phyloP scores from a whole-genome alignment of 1,284 basidiomycete species.

The Fereydounia khargensis region DNA sequence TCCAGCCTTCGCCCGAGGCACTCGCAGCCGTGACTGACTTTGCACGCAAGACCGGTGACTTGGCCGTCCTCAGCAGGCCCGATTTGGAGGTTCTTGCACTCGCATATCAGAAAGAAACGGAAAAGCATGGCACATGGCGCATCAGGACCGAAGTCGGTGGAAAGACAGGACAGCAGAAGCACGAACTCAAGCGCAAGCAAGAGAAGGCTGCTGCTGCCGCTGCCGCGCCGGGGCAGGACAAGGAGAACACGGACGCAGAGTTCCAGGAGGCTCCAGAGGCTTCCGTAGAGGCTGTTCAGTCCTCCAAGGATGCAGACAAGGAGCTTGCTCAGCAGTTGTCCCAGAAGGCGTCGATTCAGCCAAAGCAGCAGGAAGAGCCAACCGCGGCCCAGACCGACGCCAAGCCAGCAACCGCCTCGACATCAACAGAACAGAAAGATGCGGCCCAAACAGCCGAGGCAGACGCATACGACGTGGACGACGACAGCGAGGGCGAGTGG shows the following conservation, averaged over 20 bases:
- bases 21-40: conserved; percentile 72
- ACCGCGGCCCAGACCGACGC: neutral
- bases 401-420: too few species aligned
- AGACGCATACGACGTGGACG: conserved; percentile 63
- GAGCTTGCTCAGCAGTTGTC: neutral
- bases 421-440: too few species aligned
- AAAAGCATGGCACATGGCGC: conserved; percentile 61
- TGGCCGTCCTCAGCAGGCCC: conserved; percentile 82
- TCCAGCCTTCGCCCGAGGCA: conserved; percentile 46
- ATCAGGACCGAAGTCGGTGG: conserved; percentile 61
- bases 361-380: neutral
- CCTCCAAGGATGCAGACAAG: neutral
- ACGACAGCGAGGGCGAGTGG: conserved; percentile 68
- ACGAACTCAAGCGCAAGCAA: conserved; percentile 20
- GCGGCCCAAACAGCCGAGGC: conserved; percentile 70
- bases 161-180: conserved; percentile 43
- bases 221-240: conserved; percentile 12
- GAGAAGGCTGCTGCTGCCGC: conserved; percentile 20
- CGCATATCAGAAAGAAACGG: conserved; percentile 73
- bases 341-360: neutral
- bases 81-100: conserved; percentile 90
- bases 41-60: conserved; percentile 95
- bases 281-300: neutral
- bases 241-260: neutral
- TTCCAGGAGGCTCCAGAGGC: neutral